Evolutionary conservation across 768 basidiomycete genomes (phyloP), one percentile per base, ranked within the genome.

Genomic region (Psilocybe cubensis): DNA sequence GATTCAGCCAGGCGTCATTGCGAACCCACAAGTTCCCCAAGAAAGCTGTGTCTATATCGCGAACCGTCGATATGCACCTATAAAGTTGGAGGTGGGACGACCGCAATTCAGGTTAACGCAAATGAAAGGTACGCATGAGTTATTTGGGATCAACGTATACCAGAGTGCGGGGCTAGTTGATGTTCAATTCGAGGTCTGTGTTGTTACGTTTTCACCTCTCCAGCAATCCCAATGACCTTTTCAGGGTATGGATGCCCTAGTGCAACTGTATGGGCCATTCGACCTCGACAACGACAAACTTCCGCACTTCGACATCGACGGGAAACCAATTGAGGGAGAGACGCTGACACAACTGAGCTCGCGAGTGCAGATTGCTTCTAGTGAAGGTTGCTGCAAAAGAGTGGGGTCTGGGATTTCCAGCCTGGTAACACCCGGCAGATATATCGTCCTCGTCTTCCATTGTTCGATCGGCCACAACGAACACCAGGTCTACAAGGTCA

Each of bases 221-320:
- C 9, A 21, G 46, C 14, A 29, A 29, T n/a, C 5, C 27, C 1
- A 9, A 20, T 21, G 10, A 33, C 38, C 11, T 18, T 14, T 18
- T 20, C 23, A 52, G 49, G 49, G 53, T 9, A 59, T 59, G 48
- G 49, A 59, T 20, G 49, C 53, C 3, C 58, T 56, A 3, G 54
- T 59, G 29, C 58, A 59, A 42, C 42, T 59, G 11, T 59, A 56
- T 42, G 58, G 58, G 3, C 58, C 58, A 25, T 59, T 50, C 31
- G 53, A 49, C 42, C 31, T 59, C 18, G 54, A 59, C 49, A 55
- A n/a, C 33, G 48, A 59, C 29, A 48, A 43, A 25, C 40, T 59
- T 12, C 58, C 58, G 9, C 58, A 56, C 25, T 59, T 59, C 28
- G 54, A 54, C 46, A 33, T 8, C 11, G 52, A 59, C 49, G 58